Conservation (phyloP, 2,329 filamentous ascomycete species). For the Metarhizium robertsii region DNA sequence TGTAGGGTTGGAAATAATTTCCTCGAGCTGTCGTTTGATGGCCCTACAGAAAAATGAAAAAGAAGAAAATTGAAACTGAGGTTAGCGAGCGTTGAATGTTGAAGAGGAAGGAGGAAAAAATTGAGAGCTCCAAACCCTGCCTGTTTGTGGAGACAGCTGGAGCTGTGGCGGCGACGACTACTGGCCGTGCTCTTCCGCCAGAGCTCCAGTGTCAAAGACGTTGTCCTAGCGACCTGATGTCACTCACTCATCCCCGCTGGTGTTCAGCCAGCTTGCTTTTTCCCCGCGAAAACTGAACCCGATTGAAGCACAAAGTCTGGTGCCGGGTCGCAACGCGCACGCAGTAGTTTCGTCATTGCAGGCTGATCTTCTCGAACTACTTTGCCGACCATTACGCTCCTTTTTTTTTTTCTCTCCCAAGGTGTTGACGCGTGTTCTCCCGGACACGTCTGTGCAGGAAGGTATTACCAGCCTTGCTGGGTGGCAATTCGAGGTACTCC, state of each 20-base stretch:
- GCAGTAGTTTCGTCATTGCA: not conserved
- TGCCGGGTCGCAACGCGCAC: not conserved
- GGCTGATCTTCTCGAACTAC: not conserved
- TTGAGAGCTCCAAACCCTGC: not conserved
- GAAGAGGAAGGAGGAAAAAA: conserved; percentile 1
- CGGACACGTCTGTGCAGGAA: not conserved
- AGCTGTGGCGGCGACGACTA: not conserved
- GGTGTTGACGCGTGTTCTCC: not conserved
- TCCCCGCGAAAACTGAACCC: not conserved
- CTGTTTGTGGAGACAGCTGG: not conserved
- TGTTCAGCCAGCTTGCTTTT: not conserved
- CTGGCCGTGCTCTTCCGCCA: not conserved
- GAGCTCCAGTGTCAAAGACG: not conserved
- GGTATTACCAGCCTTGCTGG: not conserved
- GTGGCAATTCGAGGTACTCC: too few relatives aligned
- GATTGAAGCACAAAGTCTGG: not conserved
- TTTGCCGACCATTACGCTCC: not conserved
- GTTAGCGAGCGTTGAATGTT: not conserved
- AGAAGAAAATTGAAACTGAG: not conserved
- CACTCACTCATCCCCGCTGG: conserved; percentile 8
- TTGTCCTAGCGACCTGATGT: conserved; percentile 10
- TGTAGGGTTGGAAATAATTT: not conserved
- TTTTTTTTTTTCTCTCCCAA: not conserved
- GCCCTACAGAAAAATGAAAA: not conserved
- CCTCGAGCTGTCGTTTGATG: not conserved